phyloP scores from a whole-genome alignment of 2,329 filamentous ascomycete genomes.

The Metarhizium sp. region DNA sequence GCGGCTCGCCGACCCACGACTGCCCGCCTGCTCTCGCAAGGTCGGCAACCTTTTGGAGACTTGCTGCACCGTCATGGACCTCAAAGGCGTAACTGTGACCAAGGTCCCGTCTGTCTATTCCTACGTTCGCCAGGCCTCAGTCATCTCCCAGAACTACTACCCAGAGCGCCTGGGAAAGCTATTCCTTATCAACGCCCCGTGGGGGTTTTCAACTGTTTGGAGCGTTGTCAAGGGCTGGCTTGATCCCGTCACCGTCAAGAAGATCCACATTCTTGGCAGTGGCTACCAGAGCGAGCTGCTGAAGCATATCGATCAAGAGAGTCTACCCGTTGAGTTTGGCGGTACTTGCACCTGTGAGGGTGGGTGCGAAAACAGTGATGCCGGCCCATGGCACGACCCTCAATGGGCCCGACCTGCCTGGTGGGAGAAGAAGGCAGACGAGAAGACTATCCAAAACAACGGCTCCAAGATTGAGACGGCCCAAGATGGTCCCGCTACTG shows the following conservation, averaged over 20 bases:
- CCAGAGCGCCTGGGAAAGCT: conserved; percentile 92
- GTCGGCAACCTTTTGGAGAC: conserved; percentile 85
- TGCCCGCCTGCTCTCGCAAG: conserved; percentile 93
- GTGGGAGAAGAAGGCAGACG: conserved; percentile 44
- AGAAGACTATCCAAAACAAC: conserved; percentile 28
- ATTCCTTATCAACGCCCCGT: conserved; percentile 96
- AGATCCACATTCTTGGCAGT: conserved; percentile 83
- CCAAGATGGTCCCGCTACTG: conserved; percentile 19
- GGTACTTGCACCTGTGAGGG: conserved; percentile 73
- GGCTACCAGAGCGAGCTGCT: conserved; percentile 79
- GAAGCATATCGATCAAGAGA: conserved; percentile 77
- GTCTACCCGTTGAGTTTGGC: conserved; percentile 79
- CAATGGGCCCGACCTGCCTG: conserved; percentile 57
- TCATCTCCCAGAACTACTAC: conserved; percentile 97
- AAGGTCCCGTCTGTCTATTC: conserved; percentile 78
- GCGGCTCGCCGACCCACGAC: conserved; percentile 83
- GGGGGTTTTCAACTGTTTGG: conserved; percentile 87
- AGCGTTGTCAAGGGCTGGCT: conserved; percentile 84
- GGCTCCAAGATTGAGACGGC: conserved; percentile 27
- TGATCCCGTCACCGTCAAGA: conserved; percentile 90
- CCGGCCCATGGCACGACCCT: conserved; percentile 73
- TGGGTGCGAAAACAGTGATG: conserved; percentile 79
- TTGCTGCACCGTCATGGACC: conserved; percentile 96
- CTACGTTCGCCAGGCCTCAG: conserved; percentile 77
- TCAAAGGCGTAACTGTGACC: conserved; percentile 83